Base-by-base conservation (phyloP, 129 eudicot genomes). In the Saposhnikovia divaricata region DNA sequence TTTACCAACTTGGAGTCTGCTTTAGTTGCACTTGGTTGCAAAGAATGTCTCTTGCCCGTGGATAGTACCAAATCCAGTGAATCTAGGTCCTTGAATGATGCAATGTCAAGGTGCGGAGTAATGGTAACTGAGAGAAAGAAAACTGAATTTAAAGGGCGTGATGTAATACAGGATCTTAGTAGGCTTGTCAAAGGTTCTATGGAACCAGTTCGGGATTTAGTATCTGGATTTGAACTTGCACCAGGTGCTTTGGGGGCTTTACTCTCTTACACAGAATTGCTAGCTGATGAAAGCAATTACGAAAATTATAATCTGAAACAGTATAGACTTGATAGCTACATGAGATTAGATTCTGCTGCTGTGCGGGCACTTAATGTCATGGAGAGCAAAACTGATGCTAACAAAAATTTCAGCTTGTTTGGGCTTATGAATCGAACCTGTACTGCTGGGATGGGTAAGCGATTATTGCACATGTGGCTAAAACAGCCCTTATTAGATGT, bases 271-370 rank as follows among this genome's bases (percentile, higher is more conserved):
- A 89, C 94, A 27, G 97, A 95, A 42, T 87, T 95, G 82, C 97
- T 95, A 78, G 79, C 95, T 19, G 99, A 95, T 84, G 97, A 92
- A 84, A 89, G 82, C 80, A 95, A 89, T 73, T 92, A 95, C 77
- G 94, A 88, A 70, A 92, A 85, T 79, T 95, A 83, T 78, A 84
- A 57, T 28, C 80, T 95, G 77, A 55, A 75, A 40, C 89, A 85
- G 81, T 95, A 87, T 72, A 88, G 83, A 76, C 96, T 95, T 73
- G 85, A 88, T 81, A 92, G 84, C 83, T 95, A 80, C 84, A 95
- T 95, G 99, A 90, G 99, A 82, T 84, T 95, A 84, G 97, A 95
- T 82, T 92, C 99, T 84, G 99, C 99, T 81, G 99, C 98, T 46
- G 88, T 95, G 94, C 85, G 89, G 88, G 98, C 98, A 57, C 78